phyloP scores from a whole-genome alignment of 2,329 filamentous ascomycete species.

The Fulvia fulva region DNA sequence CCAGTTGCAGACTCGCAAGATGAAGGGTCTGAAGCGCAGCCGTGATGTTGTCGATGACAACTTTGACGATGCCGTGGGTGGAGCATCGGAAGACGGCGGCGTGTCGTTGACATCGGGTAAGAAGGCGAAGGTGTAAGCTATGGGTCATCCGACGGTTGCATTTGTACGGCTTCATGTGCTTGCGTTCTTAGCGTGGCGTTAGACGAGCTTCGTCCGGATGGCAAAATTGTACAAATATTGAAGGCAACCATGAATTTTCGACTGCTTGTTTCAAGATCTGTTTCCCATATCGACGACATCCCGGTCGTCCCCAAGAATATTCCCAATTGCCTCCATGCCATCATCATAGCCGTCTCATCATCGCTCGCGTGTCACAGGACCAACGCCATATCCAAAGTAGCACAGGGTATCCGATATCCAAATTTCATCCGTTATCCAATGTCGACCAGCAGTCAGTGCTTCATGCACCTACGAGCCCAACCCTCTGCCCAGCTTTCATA shows the following conservation, averaged over 20 bases:
- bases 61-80: conserved; percentile 41
- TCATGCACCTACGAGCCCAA: conserved; percentile 26
- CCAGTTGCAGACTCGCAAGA: conserved; percentile 91
- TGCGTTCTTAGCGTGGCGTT: conserved; percentile 17
- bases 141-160: not conserved
- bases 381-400: not conserved
- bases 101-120: conserved; percentile 22
- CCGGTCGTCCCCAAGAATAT: not conserved
- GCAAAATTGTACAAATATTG: not conserved
- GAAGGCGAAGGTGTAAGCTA: conserved; percentile 23
- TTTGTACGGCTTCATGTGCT: conserved; percentile 2
- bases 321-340: not conserved
- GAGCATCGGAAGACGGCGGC: conserved; percentile 16
- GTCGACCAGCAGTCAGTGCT: conserved; percentile 1
- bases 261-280: not conserved
- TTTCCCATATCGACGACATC: not conserved
- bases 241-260: not conserved
- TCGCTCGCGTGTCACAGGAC: not conserved
- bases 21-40: conserved; percentile 94
- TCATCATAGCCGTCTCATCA: not conserved
- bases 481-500: conserved; percentile 41
- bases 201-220: not conserved
- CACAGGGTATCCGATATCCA: not conserved
- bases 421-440: not conserved
- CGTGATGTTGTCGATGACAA: conserved; percentile 60